phyloP scores from a whole-genome alignment of 495 filamentous ascomycete genomes.

The Darksidea phi region DNA sequence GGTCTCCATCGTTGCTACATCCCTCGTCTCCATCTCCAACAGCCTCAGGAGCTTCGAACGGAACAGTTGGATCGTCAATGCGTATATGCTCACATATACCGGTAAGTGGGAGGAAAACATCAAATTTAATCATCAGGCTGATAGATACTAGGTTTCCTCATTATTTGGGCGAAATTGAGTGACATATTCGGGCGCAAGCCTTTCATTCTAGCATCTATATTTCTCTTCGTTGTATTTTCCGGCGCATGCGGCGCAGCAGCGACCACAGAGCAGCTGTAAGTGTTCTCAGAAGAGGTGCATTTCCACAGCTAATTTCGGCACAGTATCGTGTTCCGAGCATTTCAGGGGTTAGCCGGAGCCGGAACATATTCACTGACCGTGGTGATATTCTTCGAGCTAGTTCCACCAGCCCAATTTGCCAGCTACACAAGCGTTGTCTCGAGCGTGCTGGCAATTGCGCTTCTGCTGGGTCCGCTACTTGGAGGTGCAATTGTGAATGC shows the following conservation, averaged over 20 bases:
- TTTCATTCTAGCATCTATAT: constrained; percentile 38
- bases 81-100: constrained; percentile 58
- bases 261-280: constrained; percentile 44
- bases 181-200: constrained; percentile 41
- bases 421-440: constrained; percentile 43
- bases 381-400: constrained; percentile 53
- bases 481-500: constrained; percentile 46
- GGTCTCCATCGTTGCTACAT: constrained; percentile 42
- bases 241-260: constrained; percentile 15
- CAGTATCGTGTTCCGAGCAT: constrained; percentile 21
- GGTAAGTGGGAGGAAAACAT: constrained; percentile 38
- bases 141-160: constrained; percentile 7
- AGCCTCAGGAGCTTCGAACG: constrained; percentile 55
- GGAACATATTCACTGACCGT: constrained; percentile 48
- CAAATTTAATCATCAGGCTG: neutral
- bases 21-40: constrained; percentile 58
- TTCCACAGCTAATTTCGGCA: neutral
- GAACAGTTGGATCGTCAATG: constrained; percentile 57
- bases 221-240: constrained; percentile 35
- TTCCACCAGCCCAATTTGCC: constrained; percentile 43
- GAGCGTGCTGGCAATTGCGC: constrained; percentile 40
- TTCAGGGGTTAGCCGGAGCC: constrained; percentile 18
- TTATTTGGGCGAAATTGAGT: constrained; percentile 31
- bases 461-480: constrained; percentile 50
- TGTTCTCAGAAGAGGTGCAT: neutral